Conservation (phyloP, 176 grass and related monocot genomes). For the Pharus latifolius region DNA sequence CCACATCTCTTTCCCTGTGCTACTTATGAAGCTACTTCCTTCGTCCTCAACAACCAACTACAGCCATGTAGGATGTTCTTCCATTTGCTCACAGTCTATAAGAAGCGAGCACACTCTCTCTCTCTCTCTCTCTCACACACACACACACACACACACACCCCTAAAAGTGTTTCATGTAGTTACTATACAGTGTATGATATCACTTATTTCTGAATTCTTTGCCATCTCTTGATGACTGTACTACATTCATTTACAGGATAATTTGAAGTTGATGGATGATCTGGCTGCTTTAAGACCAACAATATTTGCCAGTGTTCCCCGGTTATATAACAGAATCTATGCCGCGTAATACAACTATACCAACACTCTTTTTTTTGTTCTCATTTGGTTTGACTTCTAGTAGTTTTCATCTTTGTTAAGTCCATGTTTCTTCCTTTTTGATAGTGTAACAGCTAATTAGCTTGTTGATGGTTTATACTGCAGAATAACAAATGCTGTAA, state of each 20-base stretch:
- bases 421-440: not conserved
- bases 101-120: not conserved
- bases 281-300: slow-evolving; percentile 83
- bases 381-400: not conserved
- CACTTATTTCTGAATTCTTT: not conserved
- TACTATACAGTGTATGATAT: too few relatives aligned
- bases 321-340: slow-evolving; percentile 89
- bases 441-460: not conserved
- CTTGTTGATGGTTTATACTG: slow-evolving; percentile 6
- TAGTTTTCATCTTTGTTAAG: not conserved
- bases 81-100: not conserved
- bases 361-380: not conserved
- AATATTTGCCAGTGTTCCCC: slow-evolving; percentile 77
- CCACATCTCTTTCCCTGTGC: not conserved
- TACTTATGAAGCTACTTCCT: too few relatives aligned
- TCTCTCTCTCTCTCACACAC: too few relatives aligned
- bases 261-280: slow-evolving; percentile 98
- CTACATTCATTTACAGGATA: slow-evolving; percentile 9
- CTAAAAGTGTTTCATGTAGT: too few relatives aligned
- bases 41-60: not conserved
- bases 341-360: slow-evolving; percentile 52
- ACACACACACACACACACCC: too few relatives aligned
- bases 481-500: slow-evolving; percentile 87
- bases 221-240: not conserved
- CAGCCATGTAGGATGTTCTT: not conserved